A percentile compares a stretch with the other conserved stretches of the same genome.
Conservation (phyloP, 306 rosid genomes). For the Chamaecrista fasciculata region DNA sequence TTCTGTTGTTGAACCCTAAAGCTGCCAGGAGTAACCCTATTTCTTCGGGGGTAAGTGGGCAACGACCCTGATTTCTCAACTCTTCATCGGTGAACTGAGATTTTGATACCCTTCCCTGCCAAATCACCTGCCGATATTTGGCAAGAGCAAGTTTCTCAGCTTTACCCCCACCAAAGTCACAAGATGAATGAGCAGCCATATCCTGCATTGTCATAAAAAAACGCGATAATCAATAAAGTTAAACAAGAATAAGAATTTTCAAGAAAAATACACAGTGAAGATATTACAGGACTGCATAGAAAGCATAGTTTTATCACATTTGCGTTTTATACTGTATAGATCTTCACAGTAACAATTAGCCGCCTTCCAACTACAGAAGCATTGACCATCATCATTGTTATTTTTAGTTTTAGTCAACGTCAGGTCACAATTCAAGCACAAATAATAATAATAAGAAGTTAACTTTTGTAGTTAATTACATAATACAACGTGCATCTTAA, state of each 20-base stretch:
- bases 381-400: neutral
- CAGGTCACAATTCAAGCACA: conserved; percentile 22
- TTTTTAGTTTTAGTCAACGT: neutral
- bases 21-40: conserved; percentile 92
- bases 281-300: neutral
- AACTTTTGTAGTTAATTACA: neutral
- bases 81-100: conserved; percentile 89
- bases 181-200: conserved; percentile 99
- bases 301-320: conserved; percentile 8
- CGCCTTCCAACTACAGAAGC: conserved; percentile 2
- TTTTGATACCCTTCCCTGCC: conserved; percentile 97
- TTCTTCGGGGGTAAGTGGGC: conserved; percentile 98
- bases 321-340: conserved; percentile 2
- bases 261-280: conserved; percentile 9
- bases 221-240: conserved; percentile 2
- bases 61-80: conserved; percentile 94
- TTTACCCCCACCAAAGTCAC: conserved; percentile 98
- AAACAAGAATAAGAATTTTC: neutral
- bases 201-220: conserved; percentile 53
- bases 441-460: neutral
- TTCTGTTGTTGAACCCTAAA: conserved; percentile 82
- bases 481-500: conserved; percentile 12
- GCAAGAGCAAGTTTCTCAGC: conserved; percentile 92
- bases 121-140: conserved; percentile 77
- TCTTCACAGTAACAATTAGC: neutral